Conservation (phyloP, 2,329 filamentous ascomycete genomes). For the Paraphoma chrysanthemicola region DNA sequence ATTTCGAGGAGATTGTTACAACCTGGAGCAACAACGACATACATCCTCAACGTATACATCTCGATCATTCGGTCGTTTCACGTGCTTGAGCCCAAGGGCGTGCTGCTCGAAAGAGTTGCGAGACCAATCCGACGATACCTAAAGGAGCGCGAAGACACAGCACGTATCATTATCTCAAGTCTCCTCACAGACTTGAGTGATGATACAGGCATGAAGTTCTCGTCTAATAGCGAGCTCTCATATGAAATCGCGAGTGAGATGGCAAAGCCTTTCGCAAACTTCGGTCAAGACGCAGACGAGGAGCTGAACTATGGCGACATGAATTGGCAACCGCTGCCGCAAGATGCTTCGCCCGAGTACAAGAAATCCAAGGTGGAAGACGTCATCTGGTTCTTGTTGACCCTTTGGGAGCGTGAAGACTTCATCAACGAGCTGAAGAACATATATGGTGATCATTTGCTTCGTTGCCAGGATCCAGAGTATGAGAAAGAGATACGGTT, state of each 20-base stretch:
- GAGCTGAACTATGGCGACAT: constrained; percentile 91
- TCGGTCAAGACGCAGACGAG: constrained; percentile 59
- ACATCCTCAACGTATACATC: constrained; percentile 79
- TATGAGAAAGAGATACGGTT: constrained; percentile 84
- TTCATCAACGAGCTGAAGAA: constrained; percentile 95
- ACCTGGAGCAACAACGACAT: constrained; percentile 75
- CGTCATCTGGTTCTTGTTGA: constrained; percentile 88
- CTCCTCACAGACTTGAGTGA: constrained; percentile 69
- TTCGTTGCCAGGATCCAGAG: constrained; percentile 65
- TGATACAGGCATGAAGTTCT: constrained; percentile 47
- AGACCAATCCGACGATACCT: constrained; percentile 77
- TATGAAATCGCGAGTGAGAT: constrained; percentile 71
- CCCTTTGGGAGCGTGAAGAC: constrained; percentile 86
- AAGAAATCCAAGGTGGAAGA: constrained; percentile 88
- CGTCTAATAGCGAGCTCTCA: constrained; percentile 71
- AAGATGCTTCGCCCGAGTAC: constrained; percentile 90
- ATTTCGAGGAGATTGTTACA: constrained; percentile 73
- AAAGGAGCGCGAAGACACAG: constrained; percentile 78
- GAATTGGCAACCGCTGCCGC: constrained; percentile 90
- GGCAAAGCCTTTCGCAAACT: constrained; percentile 64
- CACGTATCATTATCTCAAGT: constrained; percentile 77
- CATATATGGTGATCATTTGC: constrained; percentile 83
- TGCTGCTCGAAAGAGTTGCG: constrained; percentile 76
- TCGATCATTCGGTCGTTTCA: constrained; percentile 80
- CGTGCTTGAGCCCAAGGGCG: constrained; percentile 76